These are phyloP conservation scores for Capsella bursapastoris DNA, from an alignment of 345 rosid genomes.

Conservation along the genomic window DNA sequence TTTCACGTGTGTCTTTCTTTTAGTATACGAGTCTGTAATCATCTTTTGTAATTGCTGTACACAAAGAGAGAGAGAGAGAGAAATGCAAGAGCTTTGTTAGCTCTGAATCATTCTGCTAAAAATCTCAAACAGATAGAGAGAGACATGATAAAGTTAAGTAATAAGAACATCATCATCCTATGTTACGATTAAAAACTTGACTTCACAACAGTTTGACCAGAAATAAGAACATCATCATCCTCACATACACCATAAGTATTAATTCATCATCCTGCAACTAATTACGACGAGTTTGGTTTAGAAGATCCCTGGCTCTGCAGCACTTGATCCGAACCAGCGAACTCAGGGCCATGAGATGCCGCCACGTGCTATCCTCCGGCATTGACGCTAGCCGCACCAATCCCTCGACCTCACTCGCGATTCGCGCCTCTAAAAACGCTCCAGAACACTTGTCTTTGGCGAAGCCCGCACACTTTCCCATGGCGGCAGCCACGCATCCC, in stretches of 20 bases:
- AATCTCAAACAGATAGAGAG: too few species aligned
- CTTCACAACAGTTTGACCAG: too few species aligned
- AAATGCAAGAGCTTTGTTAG: too few species aligned
- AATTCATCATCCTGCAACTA: background rate
- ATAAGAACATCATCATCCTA: too few species aligned
- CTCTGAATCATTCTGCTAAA: too few species aligned
- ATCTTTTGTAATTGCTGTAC: too few species aligned
- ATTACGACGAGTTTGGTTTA: conserved; percentile 8
- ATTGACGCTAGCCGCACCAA: conserved; percentile 53
- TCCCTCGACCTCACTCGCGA: conserved; percentile 49
- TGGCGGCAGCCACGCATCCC: conserved; percentile 62
- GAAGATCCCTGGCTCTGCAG: conserved; percentile 54
- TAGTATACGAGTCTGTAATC: too few species aligned
- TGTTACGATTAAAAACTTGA: too few species aligned
- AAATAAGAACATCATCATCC: background rate
- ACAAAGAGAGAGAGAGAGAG: too few species aligned
- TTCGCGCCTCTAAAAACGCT: conserved; percentile 71
- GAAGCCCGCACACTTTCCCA: conserved; percentile 66
- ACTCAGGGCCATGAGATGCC: conserved; percentile 26
- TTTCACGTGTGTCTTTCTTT: too few species aligned
- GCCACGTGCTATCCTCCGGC: conserved; percentile 47
- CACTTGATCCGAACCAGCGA: conserved; percentile 37
- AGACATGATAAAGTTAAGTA: too few species aligned
- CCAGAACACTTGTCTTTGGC: conserved; percentile 61
- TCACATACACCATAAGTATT: background rate